These are phyloP conservation scores for Saccharomycopsis javanensis DNA, from an alignment of 805 yeast genomes.

Conservation along the genomic window DNA sequence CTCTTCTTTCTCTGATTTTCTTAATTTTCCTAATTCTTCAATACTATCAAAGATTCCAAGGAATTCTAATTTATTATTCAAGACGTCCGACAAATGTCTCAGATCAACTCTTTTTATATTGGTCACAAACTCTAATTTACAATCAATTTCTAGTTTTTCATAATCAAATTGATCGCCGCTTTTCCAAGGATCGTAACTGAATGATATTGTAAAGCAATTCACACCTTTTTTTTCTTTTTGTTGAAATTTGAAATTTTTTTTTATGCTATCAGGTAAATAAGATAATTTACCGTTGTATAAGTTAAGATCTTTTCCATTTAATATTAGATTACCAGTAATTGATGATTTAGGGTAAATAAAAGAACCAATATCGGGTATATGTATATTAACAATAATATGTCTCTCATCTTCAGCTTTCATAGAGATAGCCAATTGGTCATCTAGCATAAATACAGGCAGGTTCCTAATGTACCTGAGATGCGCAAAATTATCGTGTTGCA, in stretches of 20 bases:
- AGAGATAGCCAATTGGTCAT: conserved; percentile 27
- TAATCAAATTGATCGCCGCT: conserved; percentile 14
- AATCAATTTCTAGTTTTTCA: conserved; percentile 5
- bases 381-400: conserved; percentile 30
- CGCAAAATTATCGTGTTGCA: conserved; percentile 14
- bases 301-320: conserved; percentile 10
- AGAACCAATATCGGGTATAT: conserved; percentile 34
- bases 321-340: conserved; percentile 19
- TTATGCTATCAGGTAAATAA: conserved; percentile 21
- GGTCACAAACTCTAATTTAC: conserved; percentile 16
- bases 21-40: background rate
- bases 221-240: background rate
- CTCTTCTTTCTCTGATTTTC: conserved; percentile 3
- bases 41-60: conserved; percentile 21
- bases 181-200: conserved; percentile 21
- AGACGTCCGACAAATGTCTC: conserved; percentile 5
- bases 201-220: conserved; percentile 21
- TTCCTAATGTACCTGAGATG: conserved; percentile 10
- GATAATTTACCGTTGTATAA: conserved; percentile 18
- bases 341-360: conserved; percentile 27
- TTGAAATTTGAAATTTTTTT: conserved; percentile 5
- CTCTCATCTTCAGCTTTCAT: conserved; percentile 30
- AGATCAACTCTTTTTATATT: conserved; percentile 7
- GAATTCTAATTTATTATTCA: conserved; percentile 9
- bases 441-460: conserved; percentile 12